These are phyloP conservation scores for Podaxis mareebaensis DNA, from an alignment of 768 basidiomycete species.

Conservation along the genomic window DNA sequence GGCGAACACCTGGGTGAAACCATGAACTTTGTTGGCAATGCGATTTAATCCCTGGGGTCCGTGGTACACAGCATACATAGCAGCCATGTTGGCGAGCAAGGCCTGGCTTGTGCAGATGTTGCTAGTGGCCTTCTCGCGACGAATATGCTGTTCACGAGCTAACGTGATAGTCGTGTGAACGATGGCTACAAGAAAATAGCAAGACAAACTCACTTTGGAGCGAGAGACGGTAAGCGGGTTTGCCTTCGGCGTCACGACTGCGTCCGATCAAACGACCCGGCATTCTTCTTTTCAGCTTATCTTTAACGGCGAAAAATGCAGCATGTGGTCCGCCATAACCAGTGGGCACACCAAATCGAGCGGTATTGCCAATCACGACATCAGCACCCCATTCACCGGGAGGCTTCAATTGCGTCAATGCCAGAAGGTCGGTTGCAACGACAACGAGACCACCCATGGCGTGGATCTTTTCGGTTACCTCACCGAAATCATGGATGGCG, in stretches of 20 bases:
- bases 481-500: conserved; percentile 69
- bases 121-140: conserved; percentile 96
- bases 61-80: conserved; percentile 98
- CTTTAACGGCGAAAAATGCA: conserved; percentile 94
- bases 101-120: conserved; percentile 99
- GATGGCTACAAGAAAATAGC: not conserved
- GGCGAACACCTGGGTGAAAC: conserved; percentile 78
- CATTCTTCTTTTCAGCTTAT: conserved; percentile 95
- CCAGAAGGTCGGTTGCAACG: conserved; percentile 90
- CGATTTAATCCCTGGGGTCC: conserved; percentile 82
- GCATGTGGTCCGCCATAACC: conserved; percentile 99
- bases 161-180: conserved; percentile 6
- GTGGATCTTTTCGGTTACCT: conserved; percentile 70
- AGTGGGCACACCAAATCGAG: conserved; percentile 93
- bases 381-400: conserved; percentile 99
- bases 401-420: conserved; percentile 88
- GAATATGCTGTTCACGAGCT: conserved; percentile 97
- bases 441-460: conserved; percentile 76
- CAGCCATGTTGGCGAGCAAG: conserved; percentile 97
- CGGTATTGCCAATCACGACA: conserved; percentile 92
- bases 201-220: conserved; percentile 75
- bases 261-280: conserved; percentile 95
- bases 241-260: conserved; percentile 82
- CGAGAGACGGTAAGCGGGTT: conserved; percentile 88
- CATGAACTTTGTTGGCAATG: conserved; percentile 91